Evolutionary conservation across 2,329 filamentous ascomycete species (phyloP), one percentile per base, ranked within the genome.

Genomic region (Pleoardoris graminearum): DNA sequence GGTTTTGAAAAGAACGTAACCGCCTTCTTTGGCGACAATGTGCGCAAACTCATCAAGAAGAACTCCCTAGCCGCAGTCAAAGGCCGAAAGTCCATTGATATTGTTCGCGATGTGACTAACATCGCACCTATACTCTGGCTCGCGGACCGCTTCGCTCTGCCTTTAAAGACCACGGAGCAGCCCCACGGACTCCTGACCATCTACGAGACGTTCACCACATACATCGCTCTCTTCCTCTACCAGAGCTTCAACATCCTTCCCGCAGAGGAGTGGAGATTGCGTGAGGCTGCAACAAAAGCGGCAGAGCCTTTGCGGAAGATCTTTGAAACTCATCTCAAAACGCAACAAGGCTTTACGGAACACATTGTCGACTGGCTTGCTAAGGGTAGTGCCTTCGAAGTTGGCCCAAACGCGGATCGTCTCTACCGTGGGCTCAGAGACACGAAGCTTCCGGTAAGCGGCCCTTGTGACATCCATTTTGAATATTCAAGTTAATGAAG

Each of bases 31-130:
- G 85, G 83, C 25, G 67, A 66, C 1, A 77, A 76, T 30, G 75
- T 78, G 12, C 66, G 70, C 2, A 71, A 65, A 14, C 72, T 80
- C 8, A 81, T 81, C 58, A 69, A 77, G 53, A 68, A 77, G 42
- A 76, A 75, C 57, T 80, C 1, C 0, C 66, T 82, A 14, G 73
- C 74, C 38, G 80, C 79, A 50, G 68, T 71, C n/a, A 76, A 75
- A 35, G 68, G 70, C 19, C 70, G 74, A 37, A 75, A 75, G 30
- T 76, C 77, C 1, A 79, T 82, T 59, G 77, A 82, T 48, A 77
- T 81, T 3, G 76, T 90, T 8, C 82, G 85, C 21, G 85, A 90
- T 54, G 81, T 90, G 1, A 86, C 83, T 22, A 90, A 90, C 65
- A 73, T 89, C 22, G 81, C 80, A 0, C 86, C 87, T 5, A 82